A percentile compares a stretch with the other conserved stretches of the same genome.
These are phyloP conservation scores for Lithospermum erythrorhizon DNA, from an alignment of 257 asterid species.

Conservation along the genomic window DNA sequence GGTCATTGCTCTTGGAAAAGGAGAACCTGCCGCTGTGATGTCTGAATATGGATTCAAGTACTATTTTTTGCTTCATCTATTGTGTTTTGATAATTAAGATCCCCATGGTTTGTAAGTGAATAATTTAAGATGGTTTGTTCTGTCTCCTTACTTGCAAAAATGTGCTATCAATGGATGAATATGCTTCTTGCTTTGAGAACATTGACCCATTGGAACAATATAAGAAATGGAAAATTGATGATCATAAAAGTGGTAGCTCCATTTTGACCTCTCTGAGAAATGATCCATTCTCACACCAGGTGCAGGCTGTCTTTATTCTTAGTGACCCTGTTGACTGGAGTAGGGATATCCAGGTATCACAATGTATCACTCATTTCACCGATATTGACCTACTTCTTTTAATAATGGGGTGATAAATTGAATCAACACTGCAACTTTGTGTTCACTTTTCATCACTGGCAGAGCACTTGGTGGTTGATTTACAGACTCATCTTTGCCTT, in stretches of 20 bases:
- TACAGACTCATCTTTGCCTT: too few species aligned
- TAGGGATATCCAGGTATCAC: constrained; percentile 83
- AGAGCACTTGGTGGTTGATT: too few species aligned
- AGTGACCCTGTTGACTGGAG: constrained; percentile 98
- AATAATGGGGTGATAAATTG: background rate
- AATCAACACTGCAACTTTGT: too few species aligned
- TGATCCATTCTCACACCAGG: constrained; percentile 54
- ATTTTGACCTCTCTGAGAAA: constrained; percentile 18
- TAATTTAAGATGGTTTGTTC: constrained; percentile 11
- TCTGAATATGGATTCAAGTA: constrained; percentile 89
- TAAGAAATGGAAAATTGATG: constrained; percentile 42
- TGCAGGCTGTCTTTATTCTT: constrained; percentile 75
- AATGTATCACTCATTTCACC: constrained; percentile 7
- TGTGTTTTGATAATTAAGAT: constrained; percentile 5
- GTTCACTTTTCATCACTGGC: too few species aligned
- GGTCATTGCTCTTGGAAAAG: constrained; percentile 76
- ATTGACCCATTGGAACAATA: constrained; percentile 74
- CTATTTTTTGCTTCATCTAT: constrained; percentile 10
- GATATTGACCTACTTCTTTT: background rate
- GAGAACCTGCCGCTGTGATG: constrained; percentile 80
- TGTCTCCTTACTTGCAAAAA: constrained; percentile 37
- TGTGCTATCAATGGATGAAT: constrained; percentile 70
- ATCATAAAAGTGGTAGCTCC: constrained; percentile 16
- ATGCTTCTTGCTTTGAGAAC: constrained; percentile 66
- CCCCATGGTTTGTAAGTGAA: constrained; percentile 6